Evolutionary conservation across 2,329 filamentous ascomycete genomes (phyloP).

Genomic region (Calonectria multiphialidica): DNA sequence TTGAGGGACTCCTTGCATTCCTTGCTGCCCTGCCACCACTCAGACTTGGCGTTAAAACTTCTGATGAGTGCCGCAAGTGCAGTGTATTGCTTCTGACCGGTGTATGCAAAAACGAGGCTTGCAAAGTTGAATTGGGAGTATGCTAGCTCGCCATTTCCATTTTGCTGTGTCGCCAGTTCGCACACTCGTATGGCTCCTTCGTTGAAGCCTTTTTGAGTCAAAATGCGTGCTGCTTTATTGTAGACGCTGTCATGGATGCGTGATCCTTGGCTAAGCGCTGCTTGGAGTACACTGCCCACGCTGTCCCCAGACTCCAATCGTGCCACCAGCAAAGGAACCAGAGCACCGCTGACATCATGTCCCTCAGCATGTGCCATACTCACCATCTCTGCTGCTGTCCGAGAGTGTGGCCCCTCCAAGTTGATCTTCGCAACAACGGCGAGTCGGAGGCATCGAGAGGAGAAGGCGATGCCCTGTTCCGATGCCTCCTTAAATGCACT

Average conservation of each 20-base stretch:
- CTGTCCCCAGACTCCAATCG: constrained; percentile 51
- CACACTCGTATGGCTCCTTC: constrained; percentile 49
- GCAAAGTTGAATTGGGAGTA: constrained; percentile 55
- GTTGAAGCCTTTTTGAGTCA: constrained; percentile 45
- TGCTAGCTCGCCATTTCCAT: constrained; percentile 50
- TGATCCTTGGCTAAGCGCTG: constrained; percentile 42
- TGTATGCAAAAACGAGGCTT: constrained; percentile 51
- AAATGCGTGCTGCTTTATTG: constrained; percentile 49
- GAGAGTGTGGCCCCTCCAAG: constrained; percentile 42
- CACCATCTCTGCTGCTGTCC: constrained; percentile 54
- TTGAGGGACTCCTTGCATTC: constrained; percentile 54
- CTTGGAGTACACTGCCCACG: constrained; percentile 41
- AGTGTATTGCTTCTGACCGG: constrained; percentile 46
- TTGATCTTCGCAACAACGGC: constrained; percentile 59
- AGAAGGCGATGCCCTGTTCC: constrained; percentile 48
- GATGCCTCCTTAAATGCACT: constrained; percentile 51
- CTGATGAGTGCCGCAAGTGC: constrained; percentile 47
- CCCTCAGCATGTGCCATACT: constrained; percentile 53
- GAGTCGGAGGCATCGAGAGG: constrained; percentile 58
- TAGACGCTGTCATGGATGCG: constrained; percentile 51
- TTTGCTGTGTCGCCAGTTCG: constrained; percentile 50
- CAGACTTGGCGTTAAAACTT: constrained; percentile 45
- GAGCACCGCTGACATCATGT: constrained; percentile 55
- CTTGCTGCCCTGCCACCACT: constrained; percentile 53
- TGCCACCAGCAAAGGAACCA: constrained; percentile 54